Evolutionary conservation across 2,329 filamentous ascomycete genomes (phyloP).

Genomic region (Biscogniauxia marginata): DNA sequence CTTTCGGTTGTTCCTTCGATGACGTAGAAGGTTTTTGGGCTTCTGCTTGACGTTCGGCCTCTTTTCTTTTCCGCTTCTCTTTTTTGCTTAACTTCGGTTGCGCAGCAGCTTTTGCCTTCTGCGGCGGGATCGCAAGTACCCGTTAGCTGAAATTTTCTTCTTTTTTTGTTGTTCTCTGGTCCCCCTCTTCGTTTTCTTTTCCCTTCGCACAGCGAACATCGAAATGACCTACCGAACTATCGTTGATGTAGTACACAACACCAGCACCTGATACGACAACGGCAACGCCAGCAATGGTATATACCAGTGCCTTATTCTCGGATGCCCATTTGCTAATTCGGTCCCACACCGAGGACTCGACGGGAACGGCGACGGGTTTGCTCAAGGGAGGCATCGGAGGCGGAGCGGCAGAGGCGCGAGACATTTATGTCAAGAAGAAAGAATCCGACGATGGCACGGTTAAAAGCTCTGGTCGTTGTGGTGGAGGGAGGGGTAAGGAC

Average conservation of each 20-base stretch:
- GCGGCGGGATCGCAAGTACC: neutral
- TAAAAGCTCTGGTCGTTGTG: neutral
- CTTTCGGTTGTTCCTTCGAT: slow-evolving; percentile 44
- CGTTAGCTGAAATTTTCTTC: neutral
- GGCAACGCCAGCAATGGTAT: slow-evolving; percentile 93
- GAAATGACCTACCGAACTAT: slow-evolving; percentile 49
- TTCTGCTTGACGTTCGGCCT: slow-evolving; percentile 62
- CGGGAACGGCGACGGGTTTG: slow-evolving; percentile 43
- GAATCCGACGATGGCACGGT: neutral
- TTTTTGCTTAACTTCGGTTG: slow-evolving; percentile 82
- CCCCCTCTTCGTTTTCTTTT: slow-evolving; percentile 6
- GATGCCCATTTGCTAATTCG: slow-evolving; percentile 88
- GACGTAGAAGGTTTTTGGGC: slow-evolving; percentile 37
- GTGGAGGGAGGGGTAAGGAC: neutral
- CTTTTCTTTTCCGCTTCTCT: slow-evolving; percentile 84
- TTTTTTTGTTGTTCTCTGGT: neutral
- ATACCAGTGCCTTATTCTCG: slow-evolving; percentile 93
- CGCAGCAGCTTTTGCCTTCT: slow-evolving; percentile 47
- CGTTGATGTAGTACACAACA: slow-evolving; percentile 84
- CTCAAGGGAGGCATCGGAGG: slow-evolving; percentile 48
- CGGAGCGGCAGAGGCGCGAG: slow-evolving; percentile 41
- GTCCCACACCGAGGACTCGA: slow-evolving; percentile 74
- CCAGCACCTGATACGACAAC: slow-evolving; percentile 89
- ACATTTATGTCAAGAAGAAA: slow-evolving; percentile 27
- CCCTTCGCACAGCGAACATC: slow-evolving; percentile 1